phyloP scores from a whole-genome alignment of 805 yeast species.

The Lachancea cidri region DNA sequence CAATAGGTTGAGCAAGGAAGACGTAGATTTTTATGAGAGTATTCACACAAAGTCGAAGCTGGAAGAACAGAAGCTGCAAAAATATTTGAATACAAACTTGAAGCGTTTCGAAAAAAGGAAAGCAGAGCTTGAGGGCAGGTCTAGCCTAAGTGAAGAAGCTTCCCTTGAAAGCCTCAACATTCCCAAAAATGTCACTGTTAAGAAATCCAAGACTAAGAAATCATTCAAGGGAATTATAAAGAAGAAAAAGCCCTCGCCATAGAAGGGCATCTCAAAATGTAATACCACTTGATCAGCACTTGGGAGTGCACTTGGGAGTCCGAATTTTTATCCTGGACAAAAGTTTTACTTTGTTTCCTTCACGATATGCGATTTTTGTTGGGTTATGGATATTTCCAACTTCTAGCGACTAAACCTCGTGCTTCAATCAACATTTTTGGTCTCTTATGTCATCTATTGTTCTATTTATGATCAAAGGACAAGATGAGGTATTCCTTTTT shows the following conservation, averaged over 20 bases:
- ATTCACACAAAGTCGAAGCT: slow-evolving; percentile 3
- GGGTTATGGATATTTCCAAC: no score
- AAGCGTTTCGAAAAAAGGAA: slow-evolving; percentile 9
- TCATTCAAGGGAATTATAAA: slow-evolving; percentile 5
- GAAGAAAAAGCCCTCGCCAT: slow-evolving; percentile 1
- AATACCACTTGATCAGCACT: no score
- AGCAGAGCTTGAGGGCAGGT: neutral
- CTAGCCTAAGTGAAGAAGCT: neutral
- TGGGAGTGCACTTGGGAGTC: no score
- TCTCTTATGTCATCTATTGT: no score
- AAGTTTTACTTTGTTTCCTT: no score
- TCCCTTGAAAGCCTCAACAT: neutral
- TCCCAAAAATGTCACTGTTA: slow-evolving; percentile 1
- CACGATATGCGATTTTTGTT: no score
- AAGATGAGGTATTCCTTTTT: no score
- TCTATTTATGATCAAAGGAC: no score
- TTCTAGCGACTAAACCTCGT: no score
- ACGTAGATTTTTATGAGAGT: slow-evolving; percentile 13
- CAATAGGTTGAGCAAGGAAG: slow-evolving; percentile 24
- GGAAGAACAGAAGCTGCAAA: slow-evolving; percentile 9
- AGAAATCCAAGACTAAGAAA: neutral
- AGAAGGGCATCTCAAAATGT: neutral
- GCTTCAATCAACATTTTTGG: no score
- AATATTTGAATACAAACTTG: slow-evolving; percentile 9
- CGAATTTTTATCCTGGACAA: no score